These are phyloP conservation scores for Monosporascus sp. DNA, from an alignment of 2,329 filamentous ascomycete genomes.

Conservation along the genomic window DNA sequence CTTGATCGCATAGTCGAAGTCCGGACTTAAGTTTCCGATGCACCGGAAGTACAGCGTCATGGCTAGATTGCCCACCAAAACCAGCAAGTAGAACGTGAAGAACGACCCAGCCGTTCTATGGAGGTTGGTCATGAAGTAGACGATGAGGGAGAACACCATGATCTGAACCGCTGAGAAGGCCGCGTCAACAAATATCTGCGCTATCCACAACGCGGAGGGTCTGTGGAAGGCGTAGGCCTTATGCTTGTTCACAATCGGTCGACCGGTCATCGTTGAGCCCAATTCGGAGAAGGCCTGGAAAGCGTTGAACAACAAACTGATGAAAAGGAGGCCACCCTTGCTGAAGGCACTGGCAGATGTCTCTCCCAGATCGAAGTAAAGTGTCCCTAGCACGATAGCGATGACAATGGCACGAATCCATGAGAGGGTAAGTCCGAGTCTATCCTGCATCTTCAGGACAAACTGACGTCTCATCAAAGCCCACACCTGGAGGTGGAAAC, in stretches of 20 bases:
- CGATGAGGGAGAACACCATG: slow-evolving; percentile 66
- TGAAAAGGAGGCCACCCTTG: slow-evolving; percentile 76
- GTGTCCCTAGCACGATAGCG: slow-evolving; percentile 73
- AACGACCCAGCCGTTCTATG: slow-evolving; percentile 68
- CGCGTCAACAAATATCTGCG: slow-evolving; percentile 74
- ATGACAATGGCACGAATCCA: slow-evolving; percentile 67
- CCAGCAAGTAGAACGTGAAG: slow-evolving; percentile 70
- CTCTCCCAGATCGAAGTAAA: slow-evolving; percentile 67
- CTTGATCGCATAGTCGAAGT: slow-evolving; percentile 83
- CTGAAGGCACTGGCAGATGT: slow-evolving; percentile 70
- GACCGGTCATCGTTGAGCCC: slow-evolving; percentile 67
- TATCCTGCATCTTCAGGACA: slow-evolving; percentile 80
- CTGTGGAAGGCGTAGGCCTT: slow-evolving; percentile 78
- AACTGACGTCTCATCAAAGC: slow-evolving; percentile 81
- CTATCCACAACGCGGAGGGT: slow-evolving; percentile 78
- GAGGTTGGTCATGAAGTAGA: slow-evolving; percentile 74
- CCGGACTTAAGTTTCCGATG: slow-evolving; percentile 68
- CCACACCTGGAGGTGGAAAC: slow-evolving; percentile 79
- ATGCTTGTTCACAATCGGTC: slow-evolving; percentile 79
- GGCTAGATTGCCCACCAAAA: slow-evolving; percentile 62
- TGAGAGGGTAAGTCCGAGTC: slow-evolving; percentile 67
- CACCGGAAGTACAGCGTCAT: slow-evolving; percentile 78
- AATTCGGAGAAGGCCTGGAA: slow-evolving; percentile 81
- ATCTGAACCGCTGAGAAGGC: slow-evolving; percentile 68
- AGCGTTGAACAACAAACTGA: slow-evolving; percentile 78